Evolutionary conservation across 768 basidiomycete genomes (phyloP).

Genomic region (Cyathus striatus): DNA sequence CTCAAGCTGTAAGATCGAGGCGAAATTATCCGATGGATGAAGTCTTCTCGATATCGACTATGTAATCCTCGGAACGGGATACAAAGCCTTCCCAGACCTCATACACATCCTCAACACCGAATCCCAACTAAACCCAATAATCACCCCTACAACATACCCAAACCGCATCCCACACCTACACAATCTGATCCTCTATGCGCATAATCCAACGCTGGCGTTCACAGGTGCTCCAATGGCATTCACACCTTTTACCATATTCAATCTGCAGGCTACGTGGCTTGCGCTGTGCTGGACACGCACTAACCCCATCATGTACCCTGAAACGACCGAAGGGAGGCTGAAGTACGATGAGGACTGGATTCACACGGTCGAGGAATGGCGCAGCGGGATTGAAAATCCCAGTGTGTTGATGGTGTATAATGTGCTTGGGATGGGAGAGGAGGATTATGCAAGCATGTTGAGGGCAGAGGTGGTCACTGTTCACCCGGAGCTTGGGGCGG

Average conservation of each 20-base stretch:
- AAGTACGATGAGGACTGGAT: slow-evolving; percentile 31
- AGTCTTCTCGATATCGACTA: slow-evolving; percentile 34
- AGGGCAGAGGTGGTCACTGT: slow-evolving; percentile 24
- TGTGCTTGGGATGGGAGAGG: slow-evolving; percentile 27
- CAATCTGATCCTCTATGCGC: slow-evolving; percentile 39
- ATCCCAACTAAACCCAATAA: slow-evolving; percentile 13
- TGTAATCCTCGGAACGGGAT: slow-evolving; percentile 44
- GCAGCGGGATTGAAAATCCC: slow-evolving; percentile 14
- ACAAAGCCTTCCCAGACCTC: slow-evolving; percentile 33
- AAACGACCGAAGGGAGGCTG: slow-evolving; percentile 23
- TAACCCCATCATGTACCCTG: slow-evolving; percentile 24
- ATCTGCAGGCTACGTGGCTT: slow-evolving; percentile 44
- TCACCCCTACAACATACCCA: slow-evolving; percentile 19
- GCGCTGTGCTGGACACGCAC: slow-evolving; percentile 35
- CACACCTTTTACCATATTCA: slow-evolving; percentile 43
- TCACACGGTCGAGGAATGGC: slow-evolving; percentile 12
- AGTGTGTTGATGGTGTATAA: slow-evolving; percentile 29
- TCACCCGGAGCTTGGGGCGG: slow-evolving; percentile 21
- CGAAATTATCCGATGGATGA: slow-evolving; percentile 30
- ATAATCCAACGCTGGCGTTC: slow-evolving; percentile 42
- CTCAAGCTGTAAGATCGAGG: slow-evolving; percentile 19
- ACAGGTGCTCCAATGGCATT: slow-evolving; percentile 34
- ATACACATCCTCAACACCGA: slow-evolving; percentile 26
- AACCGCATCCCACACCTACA: slow-evolving; percentile 40
- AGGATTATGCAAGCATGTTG: slow-evolving; percentile 27